phyloP scores from a whole-genome alignment of 371 early-diverging fungal species.

The Apophysomyces variabilis region DNA sequence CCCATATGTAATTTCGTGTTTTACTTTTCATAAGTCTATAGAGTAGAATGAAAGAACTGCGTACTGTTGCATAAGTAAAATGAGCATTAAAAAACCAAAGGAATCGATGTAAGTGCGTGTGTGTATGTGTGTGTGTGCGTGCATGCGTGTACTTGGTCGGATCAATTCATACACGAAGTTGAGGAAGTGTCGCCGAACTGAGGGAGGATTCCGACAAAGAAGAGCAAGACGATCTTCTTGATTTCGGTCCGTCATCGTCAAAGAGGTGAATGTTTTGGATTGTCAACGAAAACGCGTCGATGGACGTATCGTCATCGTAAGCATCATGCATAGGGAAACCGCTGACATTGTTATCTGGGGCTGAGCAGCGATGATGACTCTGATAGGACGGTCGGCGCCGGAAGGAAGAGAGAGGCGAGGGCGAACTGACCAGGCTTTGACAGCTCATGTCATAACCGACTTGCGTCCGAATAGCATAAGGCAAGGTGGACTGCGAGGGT shows the following conservation, averaged over 20 bases:
- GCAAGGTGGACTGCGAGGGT: background rate
- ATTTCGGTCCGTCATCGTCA: background rate
- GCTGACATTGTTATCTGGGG: background rate
- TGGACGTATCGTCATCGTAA: background rate
- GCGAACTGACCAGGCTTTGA: background rate
- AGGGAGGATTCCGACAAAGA: background rate
- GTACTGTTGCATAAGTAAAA: background rate
- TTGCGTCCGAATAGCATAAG: background rate
- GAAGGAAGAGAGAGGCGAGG: background rate
- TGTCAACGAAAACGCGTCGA: background rate
- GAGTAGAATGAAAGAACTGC: no score
- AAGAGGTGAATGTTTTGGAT: background rate
- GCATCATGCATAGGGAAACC: background rate
- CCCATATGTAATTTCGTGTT: background rate
- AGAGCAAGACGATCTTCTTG: background rate
- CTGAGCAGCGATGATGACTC: background rate
- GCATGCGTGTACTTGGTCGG: no score
- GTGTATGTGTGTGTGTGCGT: no score
- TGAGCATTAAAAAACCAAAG: background rate
- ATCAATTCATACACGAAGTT: background rate
- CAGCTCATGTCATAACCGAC: background rate
- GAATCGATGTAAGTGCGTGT: background rate
- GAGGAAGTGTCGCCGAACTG: background rate
- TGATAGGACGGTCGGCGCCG: slow-evolving; percentile 1
- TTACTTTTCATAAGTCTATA: slow-evolving; percentile 4